Conservation (phyloP, 2,329 filamentous ascomycete species). For the Beauveria medogensis region DNA sequence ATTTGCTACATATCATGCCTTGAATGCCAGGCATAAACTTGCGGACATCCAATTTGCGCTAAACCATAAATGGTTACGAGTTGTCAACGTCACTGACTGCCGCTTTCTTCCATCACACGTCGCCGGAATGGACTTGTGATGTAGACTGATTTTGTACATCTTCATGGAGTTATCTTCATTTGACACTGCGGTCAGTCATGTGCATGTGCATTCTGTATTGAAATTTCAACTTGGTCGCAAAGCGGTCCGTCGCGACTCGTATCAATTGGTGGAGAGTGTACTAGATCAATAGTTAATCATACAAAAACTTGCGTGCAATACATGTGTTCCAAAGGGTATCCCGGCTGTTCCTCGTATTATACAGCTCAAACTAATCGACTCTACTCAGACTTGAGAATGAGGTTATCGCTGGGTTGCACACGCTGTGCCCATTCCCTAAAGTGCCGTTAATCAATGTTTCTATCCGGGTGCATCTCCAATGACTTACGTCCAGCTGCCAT, state of each 20-base stretch:
- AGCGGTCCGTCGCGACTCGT: neutral
- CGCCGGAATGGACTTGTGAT: neutral
- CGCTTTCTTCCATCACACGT: no score
- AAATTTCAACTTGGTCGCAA: neutral
- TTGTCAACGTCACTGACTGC: neutral
- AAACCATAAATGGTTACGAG: neutral
- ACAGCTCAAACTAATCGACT: constrained; percentile 14
- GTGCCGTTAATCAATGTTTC: constrained; percentile 19
- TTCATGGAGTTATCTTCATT: neutral
- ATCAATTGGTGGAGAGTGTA: constrained; percentile 10
- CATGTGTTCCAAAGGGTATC: neutral
- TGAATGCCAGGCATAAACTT: constrained; percentile 13
- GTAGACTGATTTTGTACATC: neutral
- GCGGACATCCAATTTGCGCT: neutral
- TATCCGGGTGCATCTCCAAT: neutral
- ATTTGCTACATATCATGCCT: neutral
- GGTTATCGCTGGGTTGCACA: constrained; percentile 50
- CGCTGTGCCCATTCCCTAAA: constrained; percentile 59
- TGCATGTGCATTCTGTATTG: neutral
- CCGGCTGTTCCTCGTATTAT: neutral
- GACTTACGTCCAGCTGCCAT: constrained; percentile 95
- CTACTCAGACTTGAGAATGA: constrained; percentile 48
- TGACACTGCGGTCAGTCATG: no score
- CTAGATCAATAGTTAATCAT: constrained; percentile 1
- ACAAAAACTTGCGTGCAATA: constrained; percentile 1